Conservation (phyloP, 495 filamentous ascomycete species). For the Podospora australis region DNA sequence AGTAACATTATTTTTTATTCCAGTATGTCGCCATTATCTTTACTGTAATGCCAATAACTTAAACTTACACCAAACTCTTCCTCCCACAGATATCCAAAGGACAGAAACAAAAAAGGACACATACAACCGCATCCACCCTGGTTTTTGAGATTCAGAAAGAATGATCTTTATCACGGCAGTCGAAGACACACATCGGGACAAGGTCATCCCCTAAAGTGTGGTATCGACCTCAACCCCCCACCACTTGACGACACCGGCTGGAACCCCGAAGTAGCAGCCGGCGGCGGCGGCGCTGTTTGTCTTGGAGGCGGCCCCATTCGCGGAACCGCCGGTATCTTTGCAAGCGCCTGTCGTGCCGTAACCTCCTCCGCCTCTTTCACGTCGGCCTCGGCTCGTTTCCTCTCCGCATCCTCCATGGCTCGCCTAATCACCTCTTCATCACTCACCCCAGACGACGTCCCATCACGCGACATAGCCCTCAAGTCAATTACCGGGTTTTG, state of each 20-base stretch:
- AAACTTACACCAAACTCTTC: no score
- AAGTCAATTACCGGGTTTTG: conserved; percentile 7
- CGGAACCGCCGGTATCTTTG: conserved; percentile 11
- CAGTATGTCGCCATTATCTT: no score
- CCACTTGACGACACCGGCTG: neutral
- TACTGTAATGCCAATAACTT: no score
- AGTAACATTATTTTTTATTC: no score
- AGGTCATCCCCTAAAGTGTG: conserved; percentile 10
- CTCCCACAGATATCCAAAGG: no score
- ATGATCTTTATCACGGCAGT: no score
- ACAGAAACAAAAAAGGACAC: no score
- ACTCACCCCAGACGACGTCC: neutral
- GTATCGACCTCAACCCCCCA: conserved; percentile 10
- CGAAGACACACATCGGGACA: no score
- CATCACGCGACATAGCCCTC: conserved; percentile 1
- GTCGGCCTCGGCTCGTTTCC: conserved; percentile 4
- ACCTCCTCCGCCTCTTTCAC: conserved; percentile 12
- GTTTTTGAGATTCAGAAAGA: no score
- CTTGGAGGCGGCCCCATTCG: conserved; percentile 11
- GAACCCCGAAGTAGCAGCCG: conserved; percentile 4
- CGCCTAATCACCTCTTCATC: conserved; percentile 7
- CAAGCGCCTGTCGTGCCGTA: conserved; percentile 10
- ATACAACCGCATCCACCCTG: no score
- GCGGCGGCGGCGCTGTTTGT: neutral
- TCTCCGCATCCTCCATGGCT: conserved; percentile 7